Conservation (phyloP, 352 stramenopile species). For the Phytophthora rubi region DNA sequence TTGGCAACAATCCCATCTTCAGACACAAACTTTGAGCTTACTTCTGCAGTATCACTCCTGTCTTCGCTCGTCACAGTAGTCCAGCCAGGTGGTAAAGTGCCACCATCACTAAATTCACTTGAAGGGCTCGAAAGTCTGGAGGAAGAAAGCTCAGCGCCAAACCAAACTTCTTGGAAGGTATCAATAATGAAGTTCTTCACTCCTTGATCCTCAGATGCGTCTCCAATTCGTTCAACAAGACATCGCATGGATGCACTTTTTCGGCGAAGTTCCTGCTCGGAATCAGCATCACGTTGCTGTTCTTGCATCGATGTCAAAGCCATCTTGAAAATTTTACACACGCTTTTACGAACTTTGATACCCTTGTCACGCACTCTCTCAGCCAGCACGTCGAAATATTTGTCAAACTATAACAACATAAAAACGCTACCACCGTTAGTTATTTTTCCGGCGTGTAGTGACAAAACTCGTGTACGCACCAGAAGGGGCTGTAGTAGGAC, state of each 20-base stretch:
- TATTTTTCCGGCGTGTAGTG: background rate
- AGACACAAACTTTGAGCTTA: conserved; percentile 55
- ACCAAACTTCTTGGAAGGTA: conserved; percentile 89
- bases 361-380: conserved; percentile 83
- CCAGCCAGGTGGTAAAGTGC: conserved; percentile 63
- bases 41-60: conserved; percentile 5
- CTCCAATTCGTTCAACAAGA: conserved; percentile 79
- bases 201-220: conserved; percentile 67
- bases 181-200: conserved; percentile 90
- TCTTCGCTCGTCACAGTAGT: conserved; percentile 19
- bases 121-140: conserved; percentile 42
- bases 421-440: background rate
- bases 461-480: conserved; percentile 44
- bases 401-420: conserved; percentile 61
- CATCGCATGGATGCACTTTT: conserved; percentile 76
- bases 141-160: conserved; percentile 64
- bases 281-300: conserved; percentile 6
- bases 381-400: conserved; percentile 78
- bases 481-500: conserved; percentile 71
- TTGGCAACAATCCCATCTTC: conserved; percentile 55
- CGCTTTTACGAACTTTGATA: conserved; percentile 86
- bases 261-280: conserved; percentile 46
- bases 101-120: conserved; percentile 50
- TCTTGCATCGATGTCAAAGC: conserved; percentile 33
- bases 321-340: conserved; percentile 84